A percentile compares a stretch with the other conserved stretches of the same genome.
These are phyloP conservation scores for Aspergillus olivimuriae DNA, from an alignment of 495 filamentous ascomycete genomes.

Conservation along the genomic window DNA sequence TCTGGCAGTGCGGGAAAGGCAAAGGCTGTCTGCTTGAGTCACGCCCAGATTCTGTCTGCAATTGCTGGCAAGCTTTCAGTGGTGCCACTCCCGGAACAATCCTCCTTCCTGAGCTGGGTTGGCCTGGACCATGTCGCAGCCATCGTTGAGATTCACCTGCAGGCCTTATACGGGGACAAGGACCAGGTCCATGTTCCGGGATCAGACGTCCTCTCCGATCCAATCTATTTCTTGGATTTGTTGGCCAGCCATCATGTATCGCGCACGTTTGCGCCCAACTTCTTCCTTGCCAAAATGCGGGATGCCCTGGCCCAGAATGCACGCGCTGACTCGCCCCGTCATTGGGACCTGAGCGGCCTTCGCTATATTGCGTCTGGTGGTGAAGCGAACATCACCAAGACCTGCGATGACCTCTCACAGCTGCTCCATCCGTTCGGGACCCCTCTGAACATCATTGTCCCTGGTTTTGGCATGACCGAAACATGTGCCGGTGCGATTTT, in stretches of 20 bases:
- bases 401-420: slow-evolving; percentile 19
- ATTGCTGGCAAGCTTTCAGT: not conserved
- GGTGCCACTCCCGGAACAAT: not conserved
- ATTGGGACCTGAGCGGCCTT: slow-evolving; percentile 23
- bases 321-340: not conserved
- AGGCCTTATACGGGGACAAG: slow-evolving; percentile 29
- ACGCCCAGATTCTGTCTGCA: not conserved
- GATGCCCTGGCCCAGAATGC: not conserved
- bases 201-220: slow-evolving; percentile 34
- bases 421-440: slow-evolving; percentile 29
- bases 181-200: slow-evolving; percentile 43
- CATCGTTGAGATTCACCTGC: slow-evolving; percentile 44
- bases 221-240: slow-evolving; percentile 32
- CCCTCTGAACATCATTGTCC: slow-evolving; percentile 30
- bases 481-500: slow-evolving; percentile 45
- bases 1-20: slow-evolving; percentile 47
- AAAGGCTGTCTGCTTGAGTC: not conserved
- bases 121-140: slow-evolving; percentile 50
- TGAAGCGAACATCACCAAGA: slow-evolving; percentile 31
- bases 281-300: slow-evolving; percentile 34
- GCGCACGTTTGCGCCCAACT: slow-evolving; percentile 50
- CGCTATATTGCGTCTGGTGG: slow-evolving; percentile 29
- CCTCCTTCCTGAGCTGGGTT: slow-evolving; percentile 30
- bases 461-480: slow-evolving; percentile 53
- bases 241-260: slow-evolving; percentile 36